These are phyloP conservation scores for Pelargonium citronellum DNA, from an alignment of 441 rosid species.

Conservation along the genomic window DNA sequence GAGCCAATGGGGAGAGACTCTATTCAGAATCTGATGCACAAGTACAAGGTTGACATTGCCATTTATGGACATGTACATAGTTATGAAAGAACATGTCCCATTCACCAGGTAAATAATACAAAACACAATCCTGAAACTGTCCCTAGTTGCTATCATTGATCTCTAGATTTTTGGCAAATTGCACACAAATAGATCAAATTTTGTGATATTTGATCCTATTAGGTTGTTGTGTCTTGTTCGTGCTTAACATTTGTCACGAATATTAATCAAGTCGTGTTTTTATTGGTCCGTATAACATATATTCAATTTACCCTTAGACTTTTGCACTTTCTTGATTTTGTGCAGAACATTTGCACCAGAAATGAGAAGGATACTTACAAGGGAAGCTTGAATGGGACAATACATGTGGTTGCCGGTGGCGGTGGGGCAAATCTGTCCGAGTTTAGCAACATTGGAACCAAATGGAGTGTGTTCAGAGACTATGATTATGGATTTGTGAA, in stretches of 20 bases:
- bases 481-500: constrained; percentile 63
- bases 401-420: constrained; percentile 83
- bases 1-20: constrained; percentile 16
- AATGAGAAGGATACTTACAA: constrained; percentile 46
- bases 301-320: no score
- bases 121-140: constrained; percentile 21
- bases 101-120: constrained; percentile 38
- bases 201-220: no score
- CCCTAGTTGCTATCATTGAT: no score
- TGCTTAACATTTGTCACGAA: no score
- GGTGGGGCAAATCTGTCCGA: constrained; percentile 39
- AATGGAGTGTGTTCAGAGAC: constrained; percentile 62
- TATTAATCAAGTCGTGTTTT: no score
- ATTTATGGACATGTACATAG: constrained; percentile 12
- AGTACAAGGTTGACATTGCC: constrained; percentile 12
- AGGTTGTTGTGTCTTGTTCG: no score
- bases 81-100: constrained; percentile 15
- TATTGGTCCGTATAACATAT: no score
- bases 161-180: no score
- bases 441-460: constrained; percentile 23
- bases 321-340: no score
- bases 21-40: constrained; percentile 15
- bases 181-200: no score
- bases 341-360: constrained; percentile 57
- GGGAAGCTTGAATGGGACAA: constrained; percentile 67